Evolutionary conservation across 352 stramenopile species (phyloP).

Genomic region (Globisporangium okanoganense): DNA sequence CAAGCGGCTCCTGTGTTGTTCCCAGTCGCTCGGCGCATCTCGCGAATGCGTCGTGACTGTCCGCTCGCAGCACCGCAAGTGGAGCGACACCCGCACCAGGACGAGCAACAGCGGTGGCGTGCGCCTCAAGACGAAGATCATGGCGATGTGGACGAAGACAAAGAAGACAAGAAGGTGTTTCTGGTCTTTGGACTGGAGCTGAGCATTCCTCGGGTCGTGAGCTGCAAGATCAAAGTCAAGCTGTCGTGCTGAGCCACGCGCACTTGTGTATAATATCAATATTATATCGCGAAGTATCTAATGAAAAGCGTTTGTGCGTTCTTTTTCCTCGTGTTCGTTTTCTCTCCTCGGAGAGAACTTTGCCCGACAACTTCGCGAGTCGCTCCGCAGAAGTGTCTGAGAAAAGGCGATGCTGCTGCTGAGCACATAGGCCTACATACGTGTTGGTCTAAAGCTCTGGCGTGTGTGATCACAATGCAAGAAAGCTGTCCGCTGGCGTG

Average conservation of each 20-base stretch:
- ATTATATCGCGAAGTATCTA: neutral
- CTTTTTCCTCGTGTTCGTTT: neutral
- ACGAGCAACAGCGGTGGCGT: neutral
- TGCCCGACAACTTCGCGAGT: too few relatives aligned
- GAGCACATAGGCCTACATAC: too few relatives aligned
- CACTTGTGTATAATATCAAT: neutral
- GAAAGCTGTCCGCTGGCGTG: too few relatives aligned
- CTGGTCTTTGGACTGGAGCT: neutral
- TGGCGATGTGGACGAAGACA: neutral
- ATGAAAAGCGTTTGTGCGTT: neutral
- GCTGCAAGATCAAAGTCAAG: slow-evolving; percentile 9
- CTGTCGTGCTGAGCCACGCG: neutral
- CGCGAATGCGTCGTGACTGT: neutral
- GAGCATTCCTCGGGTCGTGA: slow-evolving; percentile 4
- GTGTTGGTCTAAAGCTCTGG: too few relatives aligned
- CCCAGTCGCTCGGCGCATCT: neutral
- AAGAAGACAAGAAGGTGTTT: neutral
- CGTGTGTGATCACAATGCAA: too few relatives aligned
- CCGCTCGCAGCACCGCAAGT: neutral
- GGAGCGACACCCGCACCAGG: neutral
- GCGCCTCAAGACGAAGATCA: neutral
- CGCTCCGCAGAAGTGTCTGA: neutral
- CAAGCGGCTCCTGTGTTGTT: neutral
- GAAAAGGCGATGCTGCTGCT: neutral
- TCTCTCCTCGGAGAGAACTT: neutral